A percentile compares a stretch with the other conserved stretches of the same genome.
Conservation (phyloP, 2,329 filamentous ascomycete genomes). For the Aciculosporium take region DNA sequence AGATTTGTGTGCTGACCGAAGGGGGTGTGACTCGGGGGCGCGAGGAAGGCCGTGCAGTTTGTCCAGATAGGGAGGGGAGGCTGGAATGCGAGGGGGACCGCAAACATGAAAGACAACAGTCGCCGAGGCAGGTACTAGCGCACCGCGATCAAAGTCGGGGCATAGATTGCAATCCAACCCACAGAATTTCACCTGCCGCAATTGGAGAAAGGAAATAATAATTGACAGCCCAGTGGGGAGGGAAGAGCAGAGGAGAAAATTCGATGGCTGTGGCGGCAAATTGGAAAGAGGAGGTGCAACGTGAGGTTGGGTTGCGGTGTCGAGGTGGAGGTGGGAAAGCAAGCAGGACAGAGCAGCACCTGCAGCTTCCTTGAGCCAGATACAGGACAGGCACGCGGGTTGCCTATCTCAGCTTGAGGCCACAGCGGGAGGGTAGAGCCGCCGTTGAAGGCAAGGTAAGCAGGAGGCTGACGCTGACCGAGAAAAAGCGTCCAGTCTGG, state of each 20-base stretch:
- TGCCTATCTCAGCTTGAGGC: too few species aligned
- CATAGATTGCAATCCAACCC: constrained; percentile 1
- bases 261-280: background rate
- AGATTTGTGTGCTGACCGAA: background rate
- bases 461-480: too few species aligned
- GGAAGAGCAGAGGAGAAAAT: background rate
- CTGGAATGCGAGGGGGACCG: constrained; percentile 10
- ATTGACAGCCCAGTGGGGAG: background rate
- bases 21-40: background rate
- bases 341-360: background rate
- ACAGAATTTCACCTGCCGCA: background rate
- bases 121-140: background rate
- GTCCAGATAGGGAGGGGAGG: background rate
- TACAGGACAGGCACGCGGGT: too few species aligned
- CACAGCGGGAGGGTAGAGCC: too few species aligned
- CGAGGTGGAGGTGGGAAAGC: background rate
- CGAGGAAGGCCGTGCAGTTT: background rate
- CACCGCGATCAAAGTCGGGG: background rate
- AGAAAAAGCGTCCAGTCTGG: too few species aligned
- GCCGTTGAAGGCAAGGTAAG: too few species aligned
- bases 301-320: background rate
- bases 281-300: background rate
- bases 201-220: background rate
- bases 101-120: constrained; percentile 5
- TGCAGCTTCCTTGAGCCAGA: too few species aligned